Evolutionary conservation across 345 rosid genomes (phyloP), one percentile per base, ranked within the genome.

Genomic region (Psidium friedrichsthalianum): DNA sequence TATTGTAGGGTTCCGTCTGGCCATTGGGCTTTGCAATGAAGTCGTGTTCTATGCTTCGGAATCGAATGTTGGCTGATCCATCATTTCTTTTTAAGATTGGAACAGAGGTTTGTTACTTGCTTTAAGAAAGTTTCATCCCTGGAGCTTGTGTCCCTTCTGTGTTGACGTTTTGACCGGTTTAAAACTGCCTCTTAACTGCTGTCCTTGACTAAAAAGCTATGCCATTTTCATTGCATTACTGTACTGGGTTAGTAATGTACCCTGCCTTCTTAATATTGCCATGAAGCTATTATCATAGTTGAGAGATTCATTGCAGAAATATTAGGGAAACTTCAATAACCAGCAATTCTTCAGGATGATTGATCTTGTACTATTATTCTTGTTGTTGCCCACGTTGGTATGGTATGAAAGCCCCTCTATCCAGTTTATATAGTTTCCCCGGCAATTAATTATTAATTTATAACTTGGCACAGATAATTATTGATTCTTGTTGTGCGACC

Each of bases 81-180:
- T 96, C 99, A 57, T 95, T 97, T 86, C 98, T 97, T 83, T 97
- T 97, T 89, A 96, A 97, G 90, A 91, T 97, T 85, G 99, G 98
- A 83, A 90, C 94, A 32, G 99, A 96, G 99, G 99, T 94, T 80
- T 87, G 91, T 84, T 55, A 12, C 84, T 22, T 22, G 51, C 57
- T 25, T 15, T 56, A 18, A 51, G 44, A 49, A 74, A 74, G 10
- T 83, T 15, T 83, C 54, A 1, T 56, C 51, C 54, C 16, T 52
- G 44, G 57, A 58, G 29, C 51, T 53, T 8, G 64, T 44, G 42
- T 74, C 5, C 36, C 27, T 69, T 53, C 51, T 52, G 11, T 24
- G n/a, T 24, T 55, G 21, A 44, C 24, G 15, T 61, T 21, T 56
- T 29, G 44, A 29, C 21, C 8, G 22, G 8, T 52, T 53, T 21